phyloP scores from a whole-genome alignment of 2,329 filamentous ascomycete species.

The Tolypocladium ovalisporum region DNA sequence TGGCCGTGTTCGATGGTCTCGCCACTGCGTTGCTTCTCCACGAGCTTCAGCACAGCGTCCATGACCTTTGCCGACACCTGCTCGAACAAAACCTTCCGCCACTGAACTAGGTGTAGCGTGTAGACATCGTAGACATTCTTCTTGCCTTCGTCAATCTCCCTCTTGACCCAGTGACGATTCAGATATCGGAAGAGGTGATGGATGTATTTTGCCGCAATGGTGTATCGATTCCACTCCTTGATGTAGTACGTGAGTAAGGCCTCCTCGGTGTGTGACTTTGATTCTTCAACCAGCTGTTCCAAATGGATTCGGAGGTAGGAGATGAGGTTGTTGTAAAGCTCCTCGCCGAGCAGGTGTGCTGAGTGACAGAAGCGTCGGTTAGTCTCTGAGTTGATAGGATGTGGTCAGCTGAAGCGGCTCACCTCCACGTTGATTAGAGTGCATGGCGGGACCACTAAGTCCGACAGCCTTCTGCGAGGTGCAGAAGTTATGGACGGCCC shows the following conservation, averaged over 20 bases:
- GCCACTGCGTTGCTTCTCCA: conserved; percentile 93
- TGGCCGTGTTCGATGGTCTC: conserved; percentile 96
- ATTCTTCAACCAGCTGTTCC: conserved; percentile 55
- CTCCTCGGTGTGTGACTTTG: conserved; percentile 76
- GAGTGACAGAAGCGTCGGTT: neutral
- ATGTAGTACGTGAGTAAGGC: conserved; percentile 89
- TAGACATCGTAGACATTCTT: conserved; percentile 98
- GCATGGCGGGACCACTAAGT: conserved; percentile 31
- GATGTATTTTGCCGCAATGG: conserved; percentile 90
- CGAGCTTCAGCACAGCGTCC: conserved; percentile 85
- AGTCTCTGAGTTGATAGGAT: neutral
- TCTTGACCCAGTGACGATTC: conserved; percentile 97
- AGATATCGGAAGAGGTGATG: conserved; percentile 95
- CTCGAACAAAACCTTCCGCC: conserved; percentile 84
- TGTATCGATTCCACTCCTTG: conserved; percentile 92
- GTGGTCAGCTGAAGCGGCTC: conserved; percentile 10
- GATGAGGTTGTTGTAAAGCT: conserved; percentile 86
- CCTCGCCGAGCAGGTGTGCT: conserved; percentile 92
- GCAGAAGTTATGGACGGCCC: conserved; percentile 95
- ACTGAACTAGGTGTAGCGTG: conserved; percentile 89
- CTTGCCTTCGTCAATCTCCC: conserved; percentile 97
- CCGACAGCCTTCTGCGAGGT: conserved; percentile 89
- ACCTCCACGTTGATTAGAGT: conserved; percentile 50
- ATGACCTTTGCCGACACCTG: conserved; percentile 82
- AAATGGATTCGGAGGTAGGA: conserved; percentile 76